These are phyloP conservation scores for Breviolum minutum DNA, from an alignment of 73 alveolate genomes.

Conservation along the genomic window DNA sequence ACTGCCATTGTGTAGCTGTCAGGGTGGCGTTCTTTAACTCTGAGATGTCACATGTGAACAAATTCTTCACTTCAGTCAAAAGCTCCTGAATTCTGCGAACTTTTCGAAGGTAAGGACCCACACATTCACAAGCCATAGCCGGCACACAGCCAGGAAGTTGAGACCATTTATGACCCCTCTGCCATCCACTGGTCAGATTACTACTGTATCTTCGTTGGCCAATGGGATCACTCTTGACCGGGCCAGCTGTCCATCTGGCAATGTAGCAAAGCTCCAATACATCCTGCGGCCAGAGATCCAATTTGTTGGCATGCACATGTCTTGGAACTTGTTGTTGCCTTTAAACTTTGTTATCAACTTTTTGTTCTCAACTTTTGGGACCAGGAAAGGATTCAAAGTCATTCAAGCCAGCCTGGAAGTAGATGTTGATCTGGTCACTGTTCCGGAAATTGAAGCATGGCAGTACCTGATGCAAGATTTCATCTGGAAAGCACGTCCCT, in stretches of 20 bases:
- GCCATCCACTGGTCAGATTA: no score
- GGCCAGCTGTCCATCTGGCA: background rate
- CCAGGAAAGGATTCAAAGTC: background rate
- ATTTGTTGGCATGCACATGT: no score
- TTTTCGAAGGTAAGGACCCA: background rate
- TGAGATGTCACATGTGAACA: background rate
- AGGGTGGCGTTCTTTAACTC: background rate
- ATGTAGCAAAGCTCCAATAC: background rate
- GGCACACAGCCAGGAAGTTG: conserved; percentile 21
- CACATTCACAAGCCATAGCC: background rate
- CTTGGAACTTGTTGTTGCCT: no score
- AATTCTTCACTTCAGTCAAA: background rate
- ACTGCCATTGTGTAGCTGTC: background rate
- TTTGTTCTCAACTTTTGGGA: no score
- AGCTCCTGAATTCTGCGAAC: background rate
- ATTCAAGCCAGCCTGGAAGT: background rate
- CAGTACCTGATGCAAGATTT: background rate
- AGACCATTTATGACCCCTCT: background rate
- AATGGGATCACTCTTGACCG: no score
- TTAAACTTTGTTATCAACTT: no score
- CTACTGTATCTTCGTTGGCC: no score
- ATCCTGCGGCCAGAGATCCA: background rate
- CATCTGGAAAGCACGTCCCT: background rate
- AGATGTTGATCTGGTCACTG: background rate
- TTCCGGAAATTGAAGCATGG: conserved; percentile 1